These are phyloP conservation scores for Tulasnella sp. DNA, from an alignment of 768 basidiomycete genomes.

Conservation along the genomic window DNA sequence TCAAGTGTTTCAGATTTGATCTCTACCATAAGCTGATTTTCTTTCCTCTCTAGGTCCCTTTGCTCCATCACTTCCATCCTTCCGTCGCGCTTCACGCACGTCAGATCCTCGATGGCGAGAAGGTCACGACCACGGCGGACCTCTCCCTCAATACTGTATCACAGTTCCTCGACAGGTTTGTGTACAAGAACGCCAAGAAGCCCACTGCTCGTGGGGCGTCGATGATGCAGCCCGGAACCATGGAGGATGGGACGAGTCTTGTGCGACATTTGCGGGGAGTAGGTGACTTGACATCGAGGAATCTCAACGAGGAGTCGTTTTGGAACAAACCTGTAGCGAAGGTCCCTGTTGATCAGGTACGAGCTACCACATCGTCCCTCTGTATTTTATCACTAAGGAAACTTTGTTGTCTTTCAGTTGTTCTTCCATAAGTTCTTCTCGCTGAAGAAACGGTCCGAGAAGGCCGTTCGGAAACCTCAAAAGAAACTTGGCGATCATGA, in stretches of 20 bases:
- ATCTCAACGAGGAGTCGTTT: slow-evolving; percentile 66
- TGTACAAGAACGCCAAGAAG: slow-evolving; percentile 92
- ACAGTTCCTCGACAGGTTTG: slow-evolving; percentile 93
- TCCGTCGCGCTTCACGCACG: slow-evolving; percentile 75
- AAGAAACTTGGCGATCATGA: slow-evolving; percentile 32
- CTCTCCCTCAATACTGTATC: slow-evolving; percentile 87
- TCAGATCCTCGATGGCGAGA: slow-evolving; percentile 61
- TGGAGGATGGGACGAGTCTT: slow-evolving; percentile 43
- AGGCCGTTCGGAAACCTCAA: slow-evolving; percentile 31
- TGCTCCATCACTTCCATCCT: slow-evolving; percentile 83
- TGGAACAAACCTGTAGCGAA: slow-evolving; percentile 56
- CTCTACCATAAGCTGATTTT: not conserved
- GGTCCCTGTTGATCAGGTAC: slow-evolving; percentile 78
- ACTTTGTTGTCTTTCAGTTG: slow-evolving; percentile 42
- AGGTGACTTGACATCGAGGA: slow-evolving; percentile 34
- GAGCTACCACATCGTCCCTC: not conserved
- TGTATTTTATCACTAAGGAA: not conserved
- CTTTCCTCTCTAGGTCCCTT: slow-evolving; percentile 45
- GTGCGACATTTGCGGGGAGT: slow-evolving; percentile 49
- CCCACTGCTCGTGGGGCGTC: slow-evolving; percentile 59
- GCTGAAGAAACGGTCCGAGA: slow-evolving; percentile 39
- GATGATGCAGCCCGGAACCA: slow-evolving; percentile 90
- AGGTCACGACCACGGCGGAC: slow-evolving; percentile 73
- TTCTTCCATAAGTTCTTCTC: slow-evolving; percentile 89
- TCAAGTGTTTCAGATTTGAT: slow-evolving; percentile 7